Percentiles rank a stretch among this genome's conserved stretches.
These are phyloP conservation scores for Lachancea waltii DNA, from an alignment of 805 yeast genomes.

Conservation along the genomic window DNA sequence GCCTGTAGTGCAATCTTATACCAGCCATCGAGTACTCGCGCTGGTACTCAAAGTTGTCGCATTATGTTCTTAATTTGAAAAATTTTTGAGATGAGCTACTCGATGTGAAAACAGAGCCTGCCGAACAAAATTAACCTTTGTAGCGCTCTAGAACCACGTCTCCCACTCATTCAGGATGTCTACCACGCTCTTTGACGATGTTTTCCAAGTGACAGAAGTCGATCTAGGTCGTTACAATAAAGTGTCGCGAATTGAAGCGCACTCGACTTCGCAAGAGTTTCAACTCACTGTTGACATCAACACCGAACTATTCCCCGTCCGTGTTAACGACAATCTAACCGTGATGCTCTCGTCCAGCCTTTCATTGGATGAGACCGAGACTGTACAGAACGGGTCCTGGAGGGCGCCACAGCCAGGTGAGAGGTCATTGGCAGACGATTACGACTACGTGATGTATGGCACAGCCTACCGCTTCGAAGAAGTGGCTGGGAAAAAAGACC, in stretches of 20 bases:
- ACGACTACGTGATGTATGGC: slow-evolving; percentile 97
- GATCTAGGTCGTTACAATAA: slow-evolving; percentile 89
- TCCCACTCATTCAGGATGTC: slow-evolving; percentile 38
- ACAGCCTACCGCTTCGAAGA: slow-evolving; percentile 96
- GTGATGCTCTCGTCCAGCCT: slow-evolving; percentile 79
- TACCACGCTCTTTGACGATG: slow-evolving; percentile 83
- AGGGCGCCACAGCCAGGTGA: slow-evolving; percentile 71
- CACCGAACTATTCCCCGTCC: slow-evolving; percentile 84
- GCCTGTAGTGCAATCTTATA: no score
- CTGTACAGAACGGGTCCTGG: slow-evolving; percentile 38
- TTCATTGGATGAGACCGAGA: slow-evolving; percentile 43
- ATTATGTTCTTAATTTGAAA: slow-evolving; percentile 1
- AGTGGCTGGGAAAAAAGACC: slow-evolving; percentile 42
- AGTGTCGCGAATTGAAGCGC: slow-evolving; percentile 82
- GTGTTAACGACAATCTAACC: slow-evolving; percentile 68
- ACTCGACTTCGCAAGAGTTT: slow-evolving; percentile 64
- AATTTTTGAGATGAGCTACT: slow-evolving; percentile 2
- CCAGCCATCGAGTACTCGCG: no score
- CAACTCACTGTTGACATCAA: slow-evolving; percentile 84
- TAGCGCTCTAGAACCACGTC: background rate
- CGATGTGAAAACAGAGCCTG: background rate
- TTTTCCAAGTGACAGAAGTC: slow-evolving; percentile 76
- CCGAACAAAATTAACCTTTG: background rate
- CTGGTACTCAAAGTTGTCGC: no score
- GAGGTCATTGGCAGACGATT: slow-evolving; percentile 86